Conservation (phyloP, 192 early-diverging fungal genomes). For the Backusella liffmaniae region DNA sequence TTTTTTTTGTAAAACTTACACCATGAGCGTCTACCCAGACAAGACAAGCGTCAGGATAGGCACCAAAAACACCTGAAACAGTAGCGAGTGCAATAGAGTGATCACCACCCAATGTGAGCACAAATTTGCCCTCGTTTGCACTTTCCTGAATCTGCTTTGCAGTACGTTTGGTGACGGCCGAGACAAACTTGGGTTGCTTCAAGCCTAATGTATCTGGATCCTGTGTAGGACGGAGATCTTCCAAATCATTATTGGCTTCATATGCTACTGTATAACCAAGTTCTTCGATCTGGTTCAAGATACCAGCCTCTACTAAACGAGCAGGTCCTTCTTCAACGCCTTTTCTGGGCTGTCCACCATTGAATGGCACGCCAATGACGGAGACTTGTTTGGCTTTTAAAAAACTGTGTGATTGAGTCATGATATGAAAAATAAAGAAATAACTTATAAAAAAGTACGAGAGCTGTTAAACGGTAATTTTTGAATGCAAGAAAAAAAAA, state of each 20-base stretch:
- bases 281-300: slow-evolving; percentile 73
- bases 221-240: slow-evolving; percentile 59
- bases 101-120: slow-evolving; percentile 92
- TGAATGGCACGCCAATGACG: slow-evolving; percentile 29
- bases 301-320: slow-evolving; percentile 78
- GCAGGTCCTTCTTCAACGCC: slow-evolving; percentile 91
- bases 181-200: slow-evolving; percentile 85
- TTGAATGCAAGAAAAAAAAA: not conserved
- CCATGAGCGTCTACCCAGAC: slow-evolving; percentile 97
- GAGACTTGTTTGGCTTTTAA: not conserved
- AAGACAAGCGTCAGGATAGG: slow-evolving; percentile 79
- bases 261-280: slow-evolving; percentile 81
- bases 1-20: slow-evolving; percentile 43
- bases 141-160: slow-evolving; percentile 60
- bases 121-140: slow-evolving; percentile 69
- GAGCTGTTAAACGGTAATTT: not conserved
- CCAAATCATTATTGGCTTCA: slow-evolving; percentile 73
- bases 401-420: not conserved
- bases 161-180: slow-evolving; percentile 69
- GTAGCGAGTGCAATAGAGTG: slow-evolving; percentile 94
- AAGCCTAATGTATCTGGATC: slow-evolving; percentile 79
- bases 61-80: slow-evolving; percentile 71
- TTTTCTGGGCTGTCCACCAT: slow-evolving; percentile 49
- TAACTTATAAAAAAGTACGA: not conserved
- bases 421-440: not conserved